Evolutionary conservation across 2,329 filamentous ascomycete genomes (phyloP).

Genomic region (Apiospora marii): DNA sequence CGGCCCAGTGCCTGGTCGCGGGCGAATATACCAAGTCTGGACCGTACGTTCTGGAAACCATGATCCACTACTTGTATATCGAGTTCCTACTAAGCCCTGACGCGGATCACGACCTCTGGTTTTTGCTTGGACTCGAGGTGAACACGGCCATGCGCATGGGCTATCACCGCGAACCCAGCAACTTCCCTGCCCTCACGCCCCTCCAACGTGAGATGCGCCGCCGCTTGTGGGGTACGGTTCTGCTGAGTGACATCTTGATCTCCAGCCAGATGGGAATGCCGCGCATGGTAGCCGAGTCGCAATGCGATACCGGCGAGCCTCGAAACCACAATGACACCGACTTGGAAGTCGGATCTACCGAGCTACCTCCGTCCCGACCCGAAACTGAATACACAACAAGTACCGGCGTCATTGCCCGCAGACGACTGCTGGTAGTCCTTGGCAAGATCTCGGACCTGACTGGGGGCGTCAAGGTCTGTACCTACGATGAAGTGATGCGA

Average conservation of each 20-base stretch:
- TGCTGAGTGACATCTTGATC: constrained; percentile 50
- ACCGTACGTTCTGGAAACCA: constrained; percentile 49
- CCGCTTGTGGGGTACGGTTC: constrained; percentile 50
- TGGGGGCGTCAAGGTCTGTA: not conserved
- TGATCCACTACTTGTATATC: constrained; percentile 45
- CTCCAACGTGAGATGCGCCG: constrained; percentile 56
- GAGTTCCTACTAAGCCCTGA: constrained; percentile 43
- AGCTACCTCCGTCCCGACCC: constrained; percentile 43
- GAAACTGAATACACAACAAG: constrained; percentile 28
- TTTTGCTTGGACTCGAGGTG: constrained; percentile 44
- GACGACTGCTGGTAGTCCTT: not conserved
- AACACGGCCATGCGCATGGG: constrained; percentile 47
- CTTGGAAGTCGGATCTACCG: constrained; percentile 44
- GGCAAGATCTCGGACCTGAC: constrained; percentile 14
- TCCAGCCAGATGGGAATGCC: constrained; percentile 55
- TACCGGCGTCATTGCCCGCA: constrained; percentile 8
- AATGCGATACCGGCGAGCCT: constrained; percentile 50
- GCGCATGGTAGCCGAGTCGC: constrained; percentile 46
- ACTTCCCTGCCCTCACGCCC: constrained; percentile 49
- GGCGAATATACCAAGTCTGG: constrained; percentile 53
- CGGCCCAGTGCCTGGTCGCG: constrained; percentile 47
- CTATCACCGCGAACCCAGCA: constrained; percentile 52
- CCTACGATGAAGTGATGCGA: constrained; percentile 1
- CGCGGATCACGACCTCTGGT: constrained; percentile 44
- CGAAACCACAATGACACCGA: constrained; percentile 54